These are phyloP conservation scores for Capsicum chinense DNA, from an alignment of 257 asterid genomes.

Conservation along the genomic window DNA sequence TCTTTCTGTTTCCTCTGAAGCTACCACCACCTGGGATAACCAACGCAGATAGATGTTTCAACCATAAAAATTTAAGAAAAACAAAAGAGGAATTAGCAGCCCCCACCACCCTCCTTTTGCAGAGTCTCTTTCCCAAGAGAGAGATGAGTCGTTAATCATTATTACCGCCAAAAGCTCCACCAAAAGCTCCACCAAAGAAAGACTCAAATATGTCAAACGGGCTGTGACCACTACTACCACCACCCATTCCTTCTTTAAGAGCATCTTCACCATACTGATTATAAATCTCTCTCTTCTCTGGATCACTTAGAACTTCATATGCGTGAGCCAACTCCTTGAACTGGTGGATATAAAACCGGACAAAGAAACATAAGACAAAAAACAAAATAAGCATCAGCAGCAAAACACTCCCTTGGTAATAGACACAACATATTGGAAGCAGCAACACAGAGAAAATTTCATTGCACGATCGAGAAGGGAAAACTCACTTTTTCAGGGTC, in stretches of 20 bases:
- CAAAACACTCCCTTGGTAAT: neutral
- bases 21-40: slow-evolving; percentile 39
- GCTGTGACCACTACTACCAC: slow-evolving; percentile 47
- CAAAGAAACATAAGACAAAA: neutral
- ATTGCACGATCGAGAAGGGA: neutral
- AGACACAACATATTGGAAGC: neutral
- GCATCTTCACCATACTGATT: slow-evolving; percentile 66
- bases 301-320: slow-evolving; percentile 59
- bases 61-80: neutral
- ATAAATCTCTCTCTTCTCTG: slow-evolving; percentile 54
- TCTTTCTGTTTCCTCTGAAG: slow-evolving; percentile 37
- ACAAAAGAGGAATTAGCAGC: neutral
- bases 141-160: neutral
- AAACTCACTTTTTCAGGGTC: slow-evolving; percentile 58
- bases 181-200: slow-evolving; percentile 46
- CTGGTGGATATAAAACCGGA: slow-evolving; percentile 37
- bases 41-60: neutral
- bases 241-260: slow-evolving; percentile 55
- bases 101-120: neutral
- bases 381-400: slow-evolving; percentile 20
- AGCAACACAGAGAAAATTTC: neutral
- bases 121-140: neutral
- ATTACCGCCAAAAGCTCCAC: slow-evolving; percentile 34
- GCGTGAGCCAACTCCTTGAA: slow-evolving; percentile 67
- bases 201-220: slow-evolving; percentile 58